These are phyloP conservation scores for Fusarium chlamydosporum DNA, from an alignment of 2,329 filamentous ascomycete species.

Conservation along the genomic window DNA sequence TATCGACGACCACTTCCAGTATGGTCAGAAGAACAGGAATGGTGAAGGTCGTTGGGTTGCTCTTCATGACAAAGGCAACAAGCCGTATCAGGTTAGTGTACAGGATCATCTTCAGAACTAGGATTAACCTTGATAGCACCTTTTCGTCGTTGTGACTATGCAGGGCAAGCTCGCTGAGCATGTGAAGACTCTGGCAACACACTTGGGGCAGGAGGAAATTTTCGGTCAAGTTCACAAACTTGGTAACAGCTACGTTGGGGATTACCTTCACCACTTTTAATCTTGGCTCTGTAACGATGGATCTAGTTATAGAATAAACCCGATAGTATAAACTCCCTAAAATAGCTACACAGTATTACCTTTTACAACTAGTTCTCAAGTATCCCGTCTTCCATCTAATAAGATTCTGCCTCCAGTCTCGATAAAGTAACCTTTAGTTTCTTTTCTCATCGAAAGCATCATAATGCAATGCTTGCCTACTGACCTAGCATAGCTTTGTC, in stretches of 20 bases:
- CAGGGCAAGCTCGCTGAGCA: conserved; percentile 18
- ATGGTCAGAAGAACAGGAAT: conserved; percentile 37
- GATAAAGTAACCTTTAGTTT: too few species aligned
- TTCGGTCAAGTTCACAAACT: conserved; percentile 19
- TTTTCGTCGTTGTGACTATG: conserved; percentile 32
- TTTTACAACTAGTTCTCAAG: too few species aligned
- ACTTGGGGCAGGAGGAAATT: conserved; percentile 30
- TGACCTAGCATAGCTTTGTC: too few species aligned
- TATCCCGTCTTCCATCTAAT: too few species aligned
- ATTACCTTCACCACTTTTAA: conserved; percentile 36
- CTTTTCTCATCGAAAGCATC: too few species aligned
- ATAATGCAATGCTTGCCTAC: too few species aligned
- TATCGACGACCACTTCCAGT: conserved; percentile 38
- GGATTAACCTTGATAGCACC: conserved; percentile 20
- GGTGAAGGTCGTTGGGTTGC: conserved; percentile 36
- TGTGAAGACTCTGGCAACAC: conserved; percentile 25
- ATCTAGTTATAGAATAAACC: too few species aligned
- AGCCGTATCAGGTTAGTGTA: conserved; percentile 36
- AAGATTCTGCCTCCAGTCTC: too few species aligned
- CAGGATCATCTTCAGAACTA: fast-evolving
- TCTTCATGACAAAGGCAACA: conserved; percentile 42
- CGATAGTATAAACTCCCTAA: too few species aligned
- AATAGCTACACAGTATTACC: too few species aligned
- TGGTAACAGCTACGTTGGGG: conserved; percentile 30
- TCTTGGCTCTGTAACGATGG: too few species aligned